These are phyloP conservation scores for Colletotrichum spaethianum DNA, from an alignment of 2,329 filamentous ascomycete species.

Conservation along the genomic window DNA sequence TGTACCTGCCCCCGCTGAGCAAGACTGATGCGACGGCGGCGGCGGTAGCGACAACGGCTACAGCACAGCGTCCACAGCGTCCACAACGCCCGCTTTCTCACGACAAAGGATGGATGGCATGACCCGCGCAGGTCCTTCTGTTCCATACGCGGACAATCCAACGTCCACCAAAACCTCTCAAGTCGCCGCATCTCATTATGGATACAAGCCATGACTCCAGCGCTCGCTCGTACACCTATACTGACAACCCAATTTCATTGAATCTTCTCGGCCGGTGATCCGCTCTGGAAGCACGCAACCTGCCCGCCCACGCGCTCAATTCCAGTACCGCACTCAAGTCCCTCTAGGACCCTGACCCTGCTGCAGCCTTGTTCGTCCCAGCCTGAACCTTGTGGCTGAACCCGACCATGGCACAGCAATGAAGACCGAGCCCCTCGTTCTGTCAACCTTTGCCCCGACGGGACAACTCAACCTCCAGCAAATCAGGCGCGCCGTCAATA, in stretches of 20 bases:
- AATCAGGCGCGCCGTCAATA: constrained; percentile 23
- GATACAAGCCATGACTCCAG: constrained; percentile 11
- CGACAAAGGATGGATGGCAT: background rate
- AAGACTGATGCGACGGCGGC: constrained; percentile 3
- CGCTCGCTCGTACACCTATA: constrained; percentile 6
- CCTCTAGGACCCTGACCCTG: constrained; percentile 24
- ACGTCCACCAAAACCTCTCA: constrained; percentile 4
- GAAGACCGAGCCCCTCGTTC: constrained; percentile 21
- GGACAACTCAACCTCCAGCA: constrained; percentile 17
- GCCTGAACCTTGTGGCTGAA: constrained; percentile 16
- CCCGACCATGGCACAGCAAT: constrained; percentile 2
- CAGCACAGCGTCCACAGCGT: background rate
- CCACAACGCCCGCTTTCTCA: background rate
- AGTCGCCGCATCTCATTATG: background rate
- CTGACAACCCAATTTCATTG: background rate
- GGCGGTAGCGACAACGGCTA: background rate
- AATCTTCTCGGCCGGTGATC: background rate
- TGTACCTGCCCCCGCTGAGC: background rate
- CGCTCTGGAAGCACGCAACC: background rate
- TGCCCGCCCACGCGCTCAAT: background rate
- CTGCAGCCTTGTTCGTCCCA: constrained; percentile 16
- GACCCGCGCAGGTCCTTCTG: constrained; percentile 10
- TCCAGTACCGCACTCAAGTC: background rate
- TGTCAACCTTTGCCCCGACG: constrained; percentile 24
- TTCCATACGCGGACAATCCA: constrained; percentile 4